A percentile compares a stretch with the other conserved stretches of the same genome.
Evolutionary conservation across 108 stramenopile species (phyloP).

Genomic region (Cyclotella cryptica): DNA sequence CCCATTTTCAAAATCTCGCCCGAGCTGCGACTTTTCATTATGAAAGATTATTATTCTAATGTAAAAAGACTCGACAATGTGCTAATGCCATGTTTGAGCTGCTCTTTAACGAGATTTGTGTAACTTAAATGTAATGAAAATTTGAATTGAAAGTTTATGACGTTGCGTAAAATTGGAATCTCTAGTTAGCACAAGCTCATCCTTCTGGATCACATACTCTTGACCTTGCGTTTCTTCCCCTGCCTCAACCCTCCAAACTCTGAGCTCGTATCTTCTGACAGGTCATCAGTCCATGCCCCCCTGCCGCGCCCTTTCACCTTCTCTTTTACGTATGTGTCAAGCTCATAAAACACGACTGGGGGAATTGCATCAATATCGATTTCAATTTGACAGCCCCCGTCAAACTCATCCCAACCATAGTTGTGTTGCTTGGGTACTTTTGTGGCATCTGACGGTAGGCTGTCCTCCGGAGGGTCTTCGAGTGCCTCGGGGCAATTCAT

Average conservation of each 20-base stretch:
- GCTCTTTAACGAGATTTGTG: too few relatives aligned
- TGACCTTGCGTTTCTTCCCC: conserved; percentile 41
- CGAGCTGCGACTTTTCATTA: too few relatives aligned
- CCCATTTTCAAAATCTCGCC: too few relatives aligned
- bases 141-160: too few relatives aligned
- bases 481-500: conserved; percentile 86
- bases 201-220: conserved; percentile 13
- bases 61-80: too few relatives aligned
- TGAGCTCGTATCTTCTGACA: conserved; percentile 17
- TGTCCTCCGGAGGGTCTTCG: conserved; percentile 55
- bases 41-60: too few relatives aligned
- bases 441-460: conserved; percentile 37
- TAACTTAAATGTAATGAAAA: too few relatives aligned
- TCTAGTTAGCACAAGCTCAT: too few relatives aligned
- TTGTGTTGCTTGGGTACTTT: conserved; percentile 29
- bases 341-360: conserved; percentile 73
- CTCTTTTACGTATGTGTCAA: conserved; percentile 69
- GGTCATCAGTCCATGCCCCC: conserved; percentile 54
- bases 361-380: conserved; percentile 91
- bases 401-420: conserved; percentile 49
- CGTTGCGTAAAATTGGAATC: too few relatives aligned
- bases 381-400: conserved; percentile 76
- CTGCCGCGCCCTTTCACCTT: conserved; percentile 48
- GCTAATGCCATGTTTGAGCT: too few relatives aligned
- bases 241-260: conserved; percentile 20